phyloP scores from a whole-genome alignment of 805 yeast genomes.

The Teunomyces barrocoloradensis region DNA sequence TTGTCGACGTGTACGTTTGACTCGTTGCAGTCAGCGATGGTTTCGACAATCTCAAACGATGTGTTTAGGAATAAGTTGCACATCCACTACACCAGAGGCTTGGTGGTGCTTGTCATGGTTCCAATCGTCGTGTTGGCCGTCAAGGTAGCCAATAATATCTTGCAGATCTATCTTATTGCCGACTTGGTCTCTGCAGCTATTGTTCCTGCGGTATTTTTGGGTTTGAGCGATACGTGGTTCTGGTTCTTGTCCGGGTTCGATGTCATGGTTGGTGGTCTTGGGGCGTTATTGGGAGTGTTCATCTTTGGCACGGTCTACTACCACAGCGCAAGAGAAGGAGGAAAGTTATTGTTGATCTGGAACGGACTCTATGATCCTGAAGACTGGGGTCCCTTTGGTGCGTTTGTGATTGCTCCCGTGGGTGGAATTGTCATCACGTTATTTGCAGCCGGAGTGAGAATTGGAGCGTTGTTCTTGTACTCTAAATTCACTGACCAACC shows the following conservation, averaged over 20 bases:
- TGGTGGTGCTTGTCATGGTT: conserved; percentile 76
- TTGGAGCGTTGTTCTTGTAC: conserved; percentile 27
- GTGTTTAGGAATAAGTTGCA: conserved; percentile 78
- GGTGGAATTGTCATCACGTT: conserved; percentile 68
- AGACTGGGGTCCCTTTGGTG: conserved; percentile 96
- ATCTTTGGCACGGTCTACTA: conserved; percentile 83
- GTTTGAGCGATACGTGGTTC: conserved; percentile 58
- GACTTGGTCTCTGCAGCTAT: conserved; percentile 86
- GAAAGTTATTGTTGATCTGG: conserved; percentile 66
- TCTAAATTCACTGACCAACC: conserved; percentile 34
- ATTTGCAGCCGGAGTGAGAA: conserved; percentile 49
- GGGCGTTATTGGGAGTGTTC: conserved; percentile 77
- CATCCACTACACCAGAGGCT: conserved; percentile 60
- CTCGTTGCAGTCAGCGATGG: conserved; percentile 83
- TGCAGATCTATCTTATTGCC: conserved; percentile 86
- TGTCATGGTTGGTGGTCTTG: conserved; percentile 77
- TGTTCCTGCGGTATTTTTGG: conserved; percentile 80
- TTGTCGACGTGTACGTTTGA: conserved; percentile 89
- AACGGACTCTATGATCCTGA: conserved; percentile 72
- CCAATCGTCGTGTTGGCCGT: conserved; percentile 86
- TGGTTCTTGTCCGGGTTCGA: conserved; percentile 78
- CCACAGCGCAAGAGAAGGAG: conserved; percentile 72
- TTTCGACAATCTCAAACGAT: conserved; percentile 87
- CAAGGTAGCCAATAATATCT: conserved; percentile 74
- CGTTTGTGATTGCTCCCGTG: conserved; percentile 86